Evolutionary conservation across 805 yeast species (phyloP).

Genomic region (Hanseniaspora meyeri): DNA sequence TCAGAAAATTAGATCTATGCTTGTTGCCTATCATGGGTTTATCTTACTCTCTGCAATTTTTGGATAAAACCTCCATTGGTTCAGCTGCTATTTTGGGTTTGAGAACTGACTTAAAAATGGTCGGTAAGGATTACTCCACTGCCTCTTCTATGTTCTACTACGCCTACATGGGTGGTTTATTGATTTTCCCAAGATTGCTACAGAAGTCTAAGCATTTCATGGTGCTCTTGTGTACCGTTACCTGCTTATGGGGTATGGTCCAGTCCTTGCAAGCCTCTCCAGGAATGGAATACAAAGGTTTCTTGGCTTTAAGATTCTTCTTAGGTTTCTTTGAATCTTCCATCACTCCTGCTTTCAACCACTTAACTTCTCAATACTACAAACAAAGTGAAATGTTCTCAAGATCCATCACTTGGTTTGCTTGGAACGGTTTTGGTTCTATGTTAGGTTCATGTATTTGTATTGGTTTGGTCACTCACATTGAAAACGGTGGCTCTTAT

Average conservation of each 20-base stretch:
- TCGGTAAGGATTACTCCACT: slow-evolving; percentile 37
- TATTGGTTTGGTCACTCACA: slow-evolving; percentile 36
- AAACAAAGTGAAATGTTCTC: slow-evolving; percentile 35
- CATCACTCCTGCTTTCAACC: slow-evolving; percentile 46
- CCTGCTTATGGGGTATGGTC: slow-evolving; percentile 53
- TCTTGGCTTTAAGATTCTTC: slow-evolving; percentile 37
- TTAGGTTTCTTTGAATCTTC: slow-evolving; percentile 43
- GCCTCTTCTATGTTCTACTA: slow-evolving; percentile 49
- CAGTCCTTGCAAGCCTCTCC: slow-evolving; percentile 44
- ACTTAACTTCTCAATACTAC: slow-evolving; percentile 49
- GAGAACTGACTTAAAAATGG: slow-evolving; percentile 35
- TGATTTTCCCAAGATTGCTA: slow-evolving; percentile 31
- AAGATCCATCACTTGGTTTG: slow-evolving; percentile 35
- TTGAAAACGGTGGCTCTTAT: slow-evolving; percentile 24
- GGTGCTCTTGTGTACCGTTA: slow-evolving; percentile 36
- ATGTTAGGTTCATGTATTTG: slow-evolving; percentile 43
- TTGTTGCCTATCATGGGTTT: slow-evolving; percentile 41
- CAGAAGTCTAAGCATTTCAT: slow-evolving; percentile 47
- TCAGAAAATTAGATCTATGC: slow-evolving; percentile 40
- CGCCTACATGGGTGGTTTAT: slow-evolving; percentile 41
- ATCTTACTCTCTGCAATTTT: slow-evolving; percentile 40
- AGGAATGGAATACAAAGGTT: slow-evolving; percentile 32
- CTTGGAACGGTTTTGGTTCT: slow-evolving; percentile 36
- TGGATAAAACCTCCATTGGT: slow-evolving; percentile 47
- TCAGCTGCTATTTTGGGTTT: slow-evolving; percentile 45